phyloP scores from a whole-genome alignment of 257 asterid species.

The Scutellaria galericulata region DNA sequence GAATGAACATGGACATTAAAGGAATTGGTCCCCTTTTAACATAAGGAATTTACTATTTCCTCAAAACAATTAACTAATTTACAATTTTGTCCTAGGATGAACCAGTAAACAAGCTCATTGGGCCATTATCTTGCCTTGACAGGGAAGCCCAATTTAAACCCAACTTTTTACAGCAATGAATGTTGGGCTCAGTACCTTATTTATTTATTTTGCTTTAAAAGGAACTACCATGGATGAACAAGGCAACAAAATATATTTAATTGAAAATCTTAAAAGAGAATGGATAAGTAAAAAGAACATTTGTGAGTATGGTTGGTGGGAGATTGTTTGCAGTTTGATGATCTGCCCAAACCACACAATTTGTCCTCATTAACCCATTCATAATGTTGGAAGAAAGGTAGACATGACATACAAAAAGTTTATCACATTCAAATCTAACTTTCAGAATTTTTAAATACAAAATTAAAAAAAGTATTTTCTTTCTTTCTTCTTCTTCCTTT shows the following conservation, averaged over 20 bases:
- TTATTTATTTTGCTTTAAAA: not conserved
- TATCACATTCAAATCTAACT: slow-evolving; percentile 38
- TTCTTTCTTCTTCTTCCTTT: too few species aligned
- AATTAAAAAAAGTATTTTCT: too few species aligned
- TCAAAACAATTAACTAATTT: not conserved
- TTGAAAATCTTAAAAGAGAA: not conserved
- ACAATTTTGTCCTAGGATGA: slow-evolving; percentile 12
- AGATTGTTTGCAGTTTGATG: slow-evolving; percentile 17
- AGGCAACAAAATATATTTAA: too few species aligned
- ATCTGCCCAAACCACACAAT: slow-evolving; percentile 31
- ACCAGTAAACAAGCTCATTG: not conserved
- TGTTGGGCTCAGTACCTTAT: not conserved
- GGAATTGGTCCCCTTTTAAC: slow-evolving; percentile 31
- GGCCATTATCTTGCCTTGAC: not conserved
- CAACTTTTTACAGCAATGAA: not conserved
- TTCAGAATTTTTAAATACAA: slow-evolving; percentile 8
- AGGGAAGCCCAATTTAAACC: not conserved
- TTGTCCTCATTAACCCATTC: slow-evolving; percentile 42
- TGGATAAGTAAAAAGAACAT: slow-evolving; percentile 16
- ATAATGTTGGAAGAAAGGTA: slow-evolving; percentile 51
- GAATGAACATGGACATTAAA: not conserved
- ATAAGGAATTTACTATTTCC: not conserved
- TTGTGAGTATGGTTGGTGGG: slow-evolving; percentile 38
- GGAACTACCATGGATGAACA: too few species aligned
- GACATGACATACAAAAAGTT: slow-evolving; percentile 60